Percentiles rank a stretch among this genome's conserved stretches.
phyloP scores from a whole-genome alignment of 805 yeast genomes.

The Komagataella pastoris region DNA sequence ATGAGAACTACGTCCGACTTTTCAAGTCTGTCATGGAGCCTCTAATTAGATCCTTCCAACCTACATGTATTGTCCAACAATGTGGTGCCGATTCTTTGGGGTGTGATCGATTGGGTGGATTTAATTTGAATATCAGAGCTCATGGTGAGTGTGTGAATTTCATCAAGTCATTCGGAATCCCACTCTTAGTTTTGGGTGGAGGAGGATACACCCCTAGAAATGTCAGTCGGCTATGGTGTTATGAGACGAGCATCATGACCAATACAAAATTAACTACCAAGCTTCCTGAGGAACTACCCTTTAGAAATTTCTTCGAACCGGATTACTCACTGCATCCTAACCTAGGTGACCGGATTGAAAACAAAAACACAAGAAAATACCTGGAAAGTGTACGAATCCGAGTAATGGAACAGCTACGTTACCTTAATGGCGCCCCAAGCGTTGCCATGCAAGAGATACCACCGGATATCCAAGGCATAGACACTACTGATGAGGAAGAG shows the following conservation, averaged over 20 bases:
- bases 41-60: conserved; percentile 83
- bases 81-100: conserved; percentile 97
- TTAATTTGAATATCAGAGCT: conserved; percentile 81
- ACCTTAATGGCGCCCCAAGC: conserved; percentile 83
- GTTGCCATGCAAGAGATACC: conserved; percentile 89
- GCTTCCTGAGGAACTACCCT: conserved; percentile 64
- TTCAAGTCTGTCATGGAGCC: conserved; percentile 84
- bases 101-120: conserved; percentile 87
- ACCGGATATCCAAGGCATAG: conserved; percentile 37
- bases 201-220: conserved; percentile 97
- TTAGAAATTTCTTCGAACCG: conserved; percentile 77
- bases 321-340: conserved; percentile 83
- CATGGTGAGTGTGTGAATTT: conserved; percentile 93
- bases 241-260: conserved; percentile 83
- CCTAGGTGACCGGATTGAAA: conserved; percentile 68
- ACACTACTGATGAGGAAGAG: conserved; percentile 32
- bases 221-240: conserved; percentile 91
- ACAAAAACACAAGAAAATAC: conserved; percentile 72
- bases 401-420: conserved; percentile 69
- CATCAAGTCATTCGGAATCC: conserved; percentile 79
- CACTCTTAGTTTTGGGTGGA: conserved; percentile 88
- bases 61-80: conserved; percentile 88
- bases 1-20: conserved; percentile 62
- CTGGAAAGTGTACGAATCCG: conserved; percentile 68
- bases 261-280: conserved; percentile 65